These are phyloP conservation scores for Hortaea sp. DNA, from an alignment of 2,329 filamentous ascomycete genomes.

Conservation along the genomic window DNA sequence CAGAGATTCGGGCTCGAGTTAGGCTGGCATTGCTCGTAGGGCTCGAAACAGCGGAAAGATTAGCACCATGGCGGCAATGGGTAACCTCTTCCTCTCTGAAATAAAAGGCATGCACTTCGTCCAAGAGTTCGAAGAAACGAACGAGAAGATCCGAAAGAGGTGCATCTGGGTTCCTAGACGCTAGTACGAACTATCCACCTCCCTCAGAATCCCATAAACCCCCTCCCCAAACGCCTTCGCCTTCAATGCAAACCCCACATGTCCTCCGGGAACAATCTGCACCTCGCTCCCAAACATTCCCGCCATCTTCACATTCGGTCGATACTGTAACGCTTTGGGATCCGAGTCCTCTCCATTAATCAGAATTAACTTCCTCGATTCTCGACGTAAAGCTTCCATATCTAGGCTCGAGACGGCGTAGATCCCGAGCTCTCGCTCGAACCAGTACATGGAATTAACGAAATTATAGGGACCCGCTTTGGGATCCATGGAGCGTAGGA, in stretches of 20 bases:
- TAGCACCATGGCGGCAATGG: no score
- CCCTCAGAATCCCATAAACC: conserved; percentile 1
- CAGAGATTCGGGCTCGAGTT: no score
- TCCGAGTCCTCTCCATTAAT: conserved; percentile 4
- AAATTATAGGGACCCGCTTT: not conserved
- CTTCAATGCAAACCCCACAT: conserved; percentile 2
- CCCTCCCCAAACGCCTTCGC: not conserved
- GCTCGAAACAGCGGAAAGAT: no score
- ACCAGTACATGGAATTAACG: conserved; percentile 1
- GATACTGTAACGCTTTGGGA: conserved; percentile 4
- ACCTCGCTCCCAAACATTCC: conserved; percentile 1
- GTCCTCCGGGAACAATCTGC: conserved; percentile 2
- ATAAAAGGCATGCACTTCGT: no score
- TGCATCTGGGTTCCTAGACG: no score
- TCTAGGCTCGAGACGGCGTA: not conserved
- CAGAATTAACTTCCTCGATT: conserved; percentile 3
- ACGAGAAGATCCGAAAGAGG: no score
- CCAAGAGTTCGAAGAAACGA: no score
- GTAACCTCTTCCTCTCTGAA: no score
- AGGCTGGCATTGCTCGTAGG: no score
- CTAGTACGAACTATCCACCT: not conserved
- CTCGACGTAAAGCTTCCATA: not conserved
- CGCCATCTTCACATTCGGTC: conserved; percentile 4
- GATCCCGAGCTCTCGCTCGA: not conserved
- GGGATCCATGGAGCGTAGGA: not conserved